Evolutionary conservation across 176 grass and related monocot species (phyloP).

Genomic region (Aegilops bicornis): DNA sequence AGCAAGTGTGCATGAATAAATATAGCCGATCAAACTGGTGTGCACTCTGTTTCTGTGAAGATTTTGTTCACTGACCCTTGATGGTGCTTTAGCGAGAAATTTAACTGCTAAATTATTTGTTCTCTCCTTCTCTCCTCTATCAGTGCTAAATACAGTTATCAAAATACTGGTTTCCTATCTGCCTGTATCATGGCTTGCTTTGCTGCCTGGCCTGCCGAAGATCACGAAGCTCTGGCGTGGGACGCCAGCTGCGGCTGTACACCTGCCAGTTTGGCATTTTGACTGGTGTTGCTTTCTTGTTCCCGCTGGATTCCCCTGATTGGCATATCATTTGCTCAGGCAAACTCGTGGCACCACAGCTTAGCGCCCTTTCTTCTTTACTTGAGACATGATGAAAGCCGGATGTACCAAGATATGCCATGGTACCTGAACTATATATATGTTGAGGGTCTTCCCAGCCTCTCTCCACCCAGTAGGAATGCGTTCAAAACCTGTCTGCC

Average conservation of each 20-base stretch:
- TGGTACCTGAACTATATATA: background rate
- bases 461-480: too few species aligned
- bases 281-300: background rate
- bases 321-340: background rate
- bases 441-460: background rate
- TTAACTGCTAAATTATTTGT: background rate
- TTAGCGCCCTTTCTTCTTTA: too few species aligned
- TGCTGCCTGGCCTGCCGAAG: background rate
- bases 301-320: background rate
- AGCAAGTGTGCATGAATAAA: constrained; percentile 18
- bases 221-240: background rate
- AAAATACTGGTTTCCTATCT: background rate
- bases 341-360: background rate
- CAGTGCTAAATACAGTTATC: background rate
- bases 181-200: background rate
- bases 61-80: background rate
- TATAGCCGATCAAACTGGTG: background rate
- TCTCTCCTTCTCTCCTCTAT: background rate
- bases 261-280: background rate
- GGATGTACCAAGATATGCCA: background rate
- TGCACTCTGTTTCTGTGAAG: background rate
- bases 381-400: too few species aligned
- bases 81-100: background rate
- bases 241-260: background rate
- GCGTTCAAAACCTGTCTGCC: background rate